Evolutionary conservation across 2,329 filamentous ascomycete species (phyloP).

Genomic region (Hysterium pulicare): DNA sequence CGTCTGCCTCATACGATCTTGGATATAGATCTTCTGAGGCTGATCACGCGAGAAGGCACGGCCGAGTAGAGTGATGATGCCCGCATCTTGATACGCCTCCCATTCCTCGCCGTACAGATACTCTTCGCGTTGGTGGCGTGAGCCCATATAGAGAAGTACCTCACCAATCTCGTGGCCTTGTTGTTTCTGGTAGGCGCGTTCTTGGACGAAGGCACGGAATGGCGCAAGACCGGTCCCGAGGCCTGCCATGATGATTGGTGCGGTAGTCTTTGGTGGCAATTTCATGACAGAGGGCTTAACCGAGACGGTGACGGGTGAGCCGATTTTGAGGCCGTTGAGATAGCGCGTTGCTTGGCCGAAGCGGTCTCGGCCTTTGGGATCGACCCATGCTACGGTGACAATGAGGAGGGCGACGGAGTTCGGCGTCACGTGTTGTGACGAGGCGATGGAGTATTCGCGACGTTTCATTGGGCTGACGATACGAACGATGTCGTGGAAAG

Average conservation of each 20-base stretch:
- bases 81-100: slow-evolving; percentile 95
- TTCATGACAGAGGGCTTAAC: slow-evolving; percentile 99
- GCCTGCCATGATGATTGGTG: slow-evolving; percentile 97
- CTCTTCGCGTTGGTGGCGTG: slow-evolving; percentile 95
- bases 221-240: slow-evolving; percentile 96
- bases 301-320: slow-evolving; percentile 79
- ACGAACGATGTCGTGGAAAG: slow-evolving; percentile 81
- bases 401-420: slow-evolving; percentile 91
- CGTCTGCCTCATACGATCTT: slow-evolving; percentile 93
- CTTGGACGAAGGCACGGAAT: slow-evolving; percentile 98
- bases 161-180: slow-evolving; percentile 92
- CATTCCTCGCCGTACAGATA: slow-evolving; percentile 99
- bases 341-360: slow-evolving; percentile 93
- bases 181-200: slow-evolving; percentile 97
- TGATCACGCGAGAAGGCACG: slow-evolving; percentile 95
- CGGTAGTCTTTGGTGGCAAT: slow-evolving; percentile 79
- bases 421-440: slow-evolving; percentile 90
- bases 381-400: slow-evolving; percentile 94
- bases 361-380: slow-evolving; percentile 79
- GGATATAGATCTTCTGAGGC: slow-evolving; percentile 98
- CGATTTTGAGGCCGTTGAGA: slow-evolving; percentile 71
- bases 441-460: slow-evolving; percentile 98
- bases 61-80: slow-evolving; percentile 90
- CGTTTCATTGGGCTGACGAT: slow-evolving; percentile 92
- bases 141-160: slow-evolving; percentile 93